A percentile compares a stretch with the other conserved stretches of the same genome.
These are phyloP conservation scores for Heliocybe sulcata DNA, from an alignment of 1,284 basidiomycete genomes.

Conservation along the genomic window DNA sequence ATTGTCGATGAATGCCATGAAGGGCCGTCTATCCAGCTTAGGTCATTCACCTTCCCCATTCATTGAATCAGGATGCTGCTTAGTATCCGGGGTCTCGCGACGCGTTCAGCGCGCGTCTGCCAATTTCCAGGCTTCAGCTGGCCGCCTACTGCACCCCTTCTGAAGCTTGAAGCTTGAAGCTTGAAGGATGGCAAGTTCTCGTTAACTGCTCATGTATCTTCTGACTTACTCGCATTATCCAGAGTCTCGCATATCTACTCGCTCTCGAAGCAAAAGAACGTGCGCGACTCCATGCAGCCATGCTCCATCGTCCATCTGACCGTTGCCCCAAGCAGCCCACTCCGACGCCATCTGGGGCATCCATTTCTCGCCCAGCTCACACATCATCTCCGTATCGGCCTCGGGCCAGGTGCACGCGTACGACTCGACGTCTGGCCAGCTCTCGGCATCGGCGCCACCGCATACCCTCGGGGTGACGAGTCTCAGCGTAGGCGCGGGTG, in stretches of 20 bases:
- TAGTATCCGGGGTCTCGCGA: too few relatives aligned
- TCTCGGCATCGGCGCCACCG: constrained; percentile 50
- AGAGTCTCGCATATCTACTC: constrained; percentile 70
- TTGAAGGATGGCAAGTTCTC: too few relatives aligned
- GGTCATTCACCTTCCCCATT: too few relatives aligned
- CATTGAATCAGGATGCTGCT: too few relatives aligned
- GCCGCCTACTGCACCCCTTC: too few relatives aligned
- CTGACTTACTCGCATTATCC: neutral
- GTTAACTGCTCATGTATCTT: too few relatives aligned
- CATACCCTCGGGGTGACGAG: constrained; percentile 74
- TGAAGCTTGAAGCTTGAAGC: too few relatives aligned
- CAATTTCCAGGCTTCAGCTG: too few relatives aligned
- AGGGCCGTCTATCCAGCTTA: too few relatives aligned
- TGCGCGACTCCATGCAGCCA: constrained; percentile 27
- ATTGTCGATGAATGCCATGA: too few relatives aligned
- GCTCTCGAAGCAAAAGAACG: constrained; percentile 68
- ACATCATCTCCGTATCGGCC: constrained; percentile 61
- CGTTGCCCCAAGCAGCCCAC: constrained; percentile 47
- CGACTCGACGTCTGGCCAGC: constrained; percentile 58
- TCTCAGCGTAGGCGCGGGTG: constrained; percentile 59
- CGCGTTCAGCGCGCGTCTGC: too few relatives aligned
- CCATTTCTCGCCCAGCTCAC: constrained; percentile 65
- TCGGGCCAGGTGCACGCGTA: constrained; percentile 72
- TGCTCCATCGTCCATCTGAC: neutral
- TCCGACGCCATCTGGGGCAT: constrained; percentile 77